These are phyloP conservation scores for Colletotrichum nymphaeae DNA, from an alignment of 2,329 filamentous ascomycete species.

Conservation along the genomic window DNA sequence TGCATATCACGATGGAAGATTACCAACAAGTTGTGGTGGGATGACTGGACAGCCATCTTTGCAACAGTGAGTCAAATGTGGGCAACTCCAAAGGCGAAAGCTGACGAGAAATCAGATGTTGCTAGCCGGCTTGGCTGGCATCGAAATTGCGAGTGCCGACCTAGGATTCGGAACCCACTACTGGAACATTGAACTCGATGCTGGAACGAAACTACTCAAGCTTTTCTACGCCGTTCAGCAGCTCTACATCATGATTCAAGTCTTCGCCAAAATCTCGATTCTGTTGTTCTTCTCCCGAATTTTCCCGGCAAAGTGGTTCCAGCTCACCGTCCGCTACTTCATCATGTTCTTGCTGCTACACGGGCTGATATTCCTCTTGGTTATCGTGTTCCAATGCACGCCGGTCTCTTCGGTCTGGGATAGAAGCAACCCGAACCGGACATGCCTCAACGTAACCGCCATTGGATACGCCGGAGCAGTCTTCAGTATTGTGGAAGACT, in stretches of 20 bases:
- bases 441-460: conserved; percentile 71
- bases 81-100: too few relatives aligned
- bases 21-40: conserved; percentile 36
- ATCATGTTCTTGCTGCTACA: conserved; percentile 35
- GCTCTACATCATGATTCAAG: conserved; percentile 41
- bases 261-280: conserved; percentile 41
- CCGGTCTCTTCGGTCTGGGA: conserved; percentile 37
- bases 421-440: conserved; percentile 34
- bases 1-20: conserved; percentile 35
- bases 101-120: conserved; percentile 22
- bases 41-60: conserved; percentile 35
- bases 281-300: conserved; percentile 40
- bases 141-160: conserved; percentile 37
- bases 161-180: conserved; percentile 40
- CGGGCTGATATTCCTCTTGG: conserved; percentile 38
- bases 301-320: conserved; percentile 36
- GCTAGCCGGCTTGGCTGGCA: conserved; percentile 34
- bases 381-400: conserved; percentile 38
- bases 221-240: conserved; percentile 39
- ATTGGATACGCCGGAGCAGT: conserved; percentile 75
- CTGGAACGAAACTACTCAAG: conserved; percentile 28
- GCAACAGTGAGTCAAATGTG: conserved; percentile 18
- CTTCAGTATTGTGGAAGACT: conserved; percentile 75
- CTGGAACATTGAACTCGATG: conserved; percentile 38
- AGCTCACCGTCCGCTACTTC: conserved; percentile 32